Base-by-base conservation (phyloP, 108 stramenopile genomes). In the Nitzschia sp. region DNA sequence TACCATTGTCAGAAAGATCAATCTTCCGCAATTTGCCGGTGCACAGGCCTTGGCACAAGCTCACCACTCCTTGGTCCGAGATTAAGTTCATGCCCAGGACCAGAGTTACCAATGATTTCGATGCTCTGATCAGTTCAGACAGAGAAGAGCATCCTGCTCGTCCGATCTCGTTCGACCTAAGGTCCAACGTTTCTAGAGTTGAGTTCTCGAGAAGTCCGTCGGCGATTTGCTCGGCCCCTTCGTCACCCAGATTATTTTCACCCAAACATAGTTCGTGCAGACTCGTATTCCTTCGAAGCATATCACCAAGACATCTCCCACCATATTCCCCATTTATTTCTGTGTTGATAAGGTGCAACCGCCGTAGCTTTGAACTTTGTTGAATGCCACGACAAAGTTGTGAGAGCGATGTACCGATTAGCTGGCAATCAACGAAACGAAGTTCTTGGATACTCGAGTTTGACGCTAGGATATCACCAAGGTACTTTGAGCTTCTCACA, bases 401-500 rank as follows among this genome's bases (percentile, higher is more conserved):
- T 27, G 32, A 25, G 42, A 66, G 26, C 2, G 26, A 31, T 17
- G 45, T 25, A 46, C 6, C 36, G 30, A 31, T 15, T 19, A 74
- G 9, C 42, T 55, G 51, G 9, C 34, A 59, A 53, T 74, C 73
- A 27, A 74, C 73, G 18, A 74, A 30, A 19, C 73, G 64, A 6
- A 74, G 18, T 33, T 74, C 73, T 32, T 59, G 54, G 21, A 74
- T 21, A 13, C 25, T 26, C 26, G 38, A 17, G 46, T 74, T 27
- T 5, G 6, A 26, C 1, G 1, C 11, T 1, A 66, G 0, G 1
- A 66, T 36, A 1, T 8, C 21, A 5, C 29, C 45, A 17, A 74
- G 36, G 3, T 31, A 32, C 9, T 54, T 33, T 8, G 64, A 54
- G 45, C 65, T 59, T 29, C 23, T 36, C 1, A 28, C 21, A 36